Conservation (phyloP, 2,329 filamentous ascomycete genomes). For the Paraconiothyrium sp. region DNA sequence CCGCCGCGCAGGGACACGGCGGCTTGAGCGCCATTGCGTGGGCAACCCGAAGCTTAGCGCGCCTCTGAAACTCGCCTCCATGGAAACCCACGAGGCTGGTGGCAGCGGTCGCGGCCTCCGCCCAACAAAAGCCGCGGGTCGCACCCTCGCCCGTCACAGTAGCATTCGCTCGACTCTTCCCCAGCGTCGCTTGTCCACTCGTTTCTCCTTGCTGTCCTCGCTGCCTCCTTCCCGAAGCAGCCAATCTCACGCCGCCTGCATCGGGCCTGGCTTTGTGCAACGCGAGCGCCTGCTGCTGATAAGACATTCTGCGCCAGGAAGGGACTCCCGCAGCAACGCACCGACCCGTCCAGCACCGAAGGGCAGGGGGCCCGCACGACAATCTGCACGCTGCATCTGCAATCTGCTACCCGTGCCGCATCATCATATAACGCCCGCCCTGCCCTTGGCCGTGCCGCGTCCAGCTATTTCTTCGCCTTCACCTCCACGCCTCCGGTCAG, state of each 20-base stretch:
- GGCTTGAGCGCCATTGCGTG: background rate
- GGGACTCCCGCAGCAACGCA: background rate
- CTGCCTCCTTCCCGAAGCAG: background rate
- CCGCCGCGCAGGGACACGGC: background rate
- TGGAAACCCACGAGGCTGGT: background rate
- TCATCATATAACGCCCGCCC: constrained; percentile 13
- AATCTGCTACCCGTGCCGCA: constrained; percentile 1
- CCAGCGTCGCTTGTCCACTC: background rate
- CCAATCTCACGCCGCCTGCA: constrained; percentile 19
- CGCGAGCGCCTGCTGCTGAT: constrained; percentile 3
- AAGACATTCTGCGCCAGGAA: constrained; percentile 6
- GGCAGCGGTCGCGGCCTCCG: background rate
- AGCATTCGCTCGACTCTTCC: background rate
- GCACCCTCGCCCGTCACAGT: background rate
- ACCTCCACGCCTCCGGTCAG: constrained; percentile 21
- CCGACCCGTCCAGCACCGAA: constrained; percentile 10
- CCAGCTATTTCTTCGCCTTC: constrained; percentile 7
- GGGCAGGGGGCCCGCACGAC: constrained; percentile 16
- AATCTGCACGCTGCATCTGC: constrained; percentile 10
- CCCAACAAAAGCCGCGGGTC: constrained; percentile 11
- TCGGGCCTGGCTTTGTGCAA: background rate
- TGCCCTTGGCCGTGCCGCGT: background rate
- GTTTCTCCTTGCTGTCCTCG: constrained; percentile 8
- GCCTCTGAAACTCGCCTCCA: constrained; percentile 14
- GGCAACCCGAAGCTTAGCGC: constrained; percentile 8